These are phyloP conservation scores for Didymella pinodella DNA, from an alignment of 2,329 filamentous ascomycete genomes.

Conservation along the genomic window DNA sequence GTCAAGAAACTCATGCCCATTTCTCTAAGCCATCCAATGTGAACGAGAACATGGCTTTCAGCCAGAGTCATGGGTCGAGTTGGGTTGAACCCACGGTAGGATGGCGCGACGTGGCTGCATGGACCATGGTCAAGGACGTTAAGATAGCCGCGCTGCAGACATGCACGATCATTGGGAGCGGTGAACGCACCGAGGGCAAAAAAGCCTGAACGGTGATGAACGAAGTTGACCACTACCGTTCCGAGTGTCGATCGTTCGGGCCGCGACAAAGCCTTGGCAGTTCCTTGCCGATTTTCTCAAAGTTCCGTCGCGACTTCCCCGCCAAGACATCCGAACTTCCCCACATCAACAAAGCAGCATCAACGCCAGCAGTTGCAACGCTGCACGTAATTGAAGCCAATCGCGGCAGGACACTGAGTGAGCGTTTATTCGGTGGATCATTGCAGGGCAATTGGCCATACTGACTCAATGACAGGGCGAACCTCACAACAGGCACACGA, in stretches of 20 bases:
- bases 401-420: conserved; percentile 7
- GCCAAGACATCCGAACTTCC: conserved; percentile 21
- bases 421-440: not conserved
- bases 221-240: conserved; percentile 8
- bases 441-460: not conserved
- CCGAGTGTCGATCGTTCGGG: conserved; percentile 16
- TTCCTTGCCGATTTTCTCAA: conserved; percentile 7
- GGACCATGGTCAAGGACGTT: conserved; percentile 18
- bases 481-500: conserved; percentile 24
- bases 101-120: conserved; percentile 21
- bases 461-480: conserved; percentile 1
- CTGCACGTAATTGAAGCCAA: not conserved
- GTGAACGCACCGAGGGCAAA: conserved; percentile 7
- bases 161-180: conserved; percentile 18
- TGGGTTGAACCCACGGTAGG: conserved; percentile 7
- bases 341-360: conserved; percentile 22
- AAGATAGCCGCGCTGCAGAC: conserved; percentile 21
- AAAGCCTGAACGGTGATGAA: conserved; percentile 1
- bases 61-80: conserved; percentile 10
- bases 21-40: not conserved
- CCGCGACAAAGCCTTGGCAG: conserved; percentile 12
- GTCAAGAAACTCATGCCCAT: not conserved
- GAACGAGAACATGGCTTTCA: conserved; percentile 2
- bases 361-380: conserved; percentile 10
- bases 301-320: conserved; percentile 20